Base-by-base conservation (phyloP, 164 flowering plant species). In the Stephania yunnanensis region DNA sequence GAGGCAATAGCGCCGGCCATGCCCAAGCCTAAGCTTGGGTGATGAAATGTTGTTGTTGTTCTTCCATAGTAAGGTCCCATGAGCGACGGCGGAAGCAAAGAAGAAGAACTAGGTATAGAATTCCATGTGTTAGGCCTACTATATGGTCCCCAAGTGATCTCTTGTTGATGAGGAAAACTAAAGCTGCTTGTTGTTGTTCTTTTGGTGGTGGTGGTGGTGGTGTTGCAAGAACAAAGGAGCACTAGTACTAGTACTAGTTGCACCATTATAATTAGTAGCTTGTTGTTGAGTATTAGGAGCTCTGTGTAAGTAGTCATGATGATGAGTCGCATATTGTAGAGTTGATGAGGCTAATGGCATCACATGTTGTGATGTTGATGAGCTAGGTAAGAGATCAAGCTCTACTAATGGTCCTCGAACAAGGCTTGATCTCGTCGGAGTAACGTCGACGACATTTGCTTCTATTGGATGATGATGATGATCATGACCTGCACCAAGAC, bases 311-410 rank as follows among this genome's bases (percentile, higher is more conserved):
- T 79, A 76, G 22, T 79, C 83, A 36, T 36, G 42, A 36, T 36
- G 42, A 36, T 36, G 42, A 0, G 84, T 77, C 46, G 70, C 55
- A 50, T 50, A 31, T 30, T 75, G 78, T 63, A 68, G 72, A 9
- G 69, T 36, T 1, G 80, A 80, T 1, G 80, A 80, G 36, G 69
- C 63, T 67, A 71, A n/a, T 50, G 85, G 77, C 73, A 81, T 80
- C 20, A 67, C 25, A 25, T 70, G 75, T 71, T 48, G 80, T 19
- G 68, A 69, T 9, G 11, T 15, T 61, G 66, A 61, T 61, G 66
- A 61, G 25, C 68, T 81, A 0, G 90, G 79, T 61, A 89, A 78
- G 46, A 92, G 87, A 85, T 90, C 89, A 8, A 90, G 90, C 78
- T 89, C 92, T 0, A 87, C 74, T 73, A 87, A 78, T 44, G 77